Conservation (phyloP, 2,329 filamentous ascomycete genomes). For the Ploettnerulaceae sp. region DNA sequence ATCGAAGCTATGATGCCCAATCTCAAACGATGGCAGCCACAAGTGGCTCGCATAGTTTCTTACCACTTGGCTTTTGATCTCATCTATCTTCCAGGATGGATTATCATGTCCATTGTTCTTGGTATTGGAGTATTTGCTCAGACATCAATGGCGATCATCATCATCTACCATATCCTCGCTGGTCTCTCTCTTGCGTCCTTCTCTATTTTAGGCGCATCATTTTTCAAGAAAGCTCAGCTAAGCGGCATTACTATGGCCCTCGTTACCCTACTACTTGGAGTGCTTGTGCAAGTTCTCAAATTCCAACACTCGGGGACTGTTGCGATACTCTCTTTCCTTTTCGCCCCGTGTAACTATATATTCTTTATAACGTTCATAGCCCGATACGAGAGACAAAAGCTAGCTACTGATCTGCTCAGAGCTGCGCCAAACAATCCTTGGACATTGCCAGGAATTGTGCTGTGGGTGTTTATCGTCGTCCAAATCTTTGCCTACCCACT, state of each 20-base stretch:
- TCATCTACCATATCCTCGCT: constrained; percentile 70
- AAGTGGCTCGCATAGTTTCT: constrained; percentile 70
- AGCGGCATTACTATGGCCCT: constrained; percentile 79
- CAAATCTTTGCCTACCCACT: constrained; percentile 77
- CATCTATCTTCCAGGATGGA: constrained; percentile 78
- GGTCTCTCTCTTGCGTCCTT: constrained; percentile 75
- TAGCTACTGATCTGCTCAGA: constrained; percentile 55
- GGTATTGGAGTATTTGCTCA: constrained; percentile 58
- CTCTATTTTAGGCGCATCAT: constrained; percentile 73
- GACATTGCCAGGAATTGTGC: constrained; percentile 64
- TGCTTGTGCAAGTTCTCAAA: constrained; percentile 69
- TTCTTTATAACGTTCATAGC: constrained; percentile 74
- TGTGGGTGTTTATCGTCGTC: constrained; percentile 72
- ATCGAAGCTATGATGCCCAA: constrained; percentile 91
- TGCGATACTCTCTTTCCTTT: constrained; percentile 66
- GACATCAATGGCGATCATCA: constrained; percentile 59
- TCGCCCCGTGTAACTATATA: constrained; percentile 83
- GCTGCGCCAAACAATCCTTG: constrained; percentile 62
- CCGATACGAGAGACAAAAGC: constrained; percentile 62
- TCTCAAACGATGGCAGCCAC: constrained; percentile 66
- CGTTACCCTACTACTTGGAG: constrained; percentile 67
- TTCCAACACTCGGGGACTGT: constrained; percentile 60
- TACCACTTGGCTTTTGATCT: constrained; percentile 76
- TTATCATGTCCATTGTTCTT: constrained; percentile 66
- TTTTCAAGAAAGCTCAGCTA: constrained; percentile 84